These are phyloP conservation scores for Brassica juncea DNA, from an alignment of 345 rosid species.

Conservation along the genomic window DNA sequence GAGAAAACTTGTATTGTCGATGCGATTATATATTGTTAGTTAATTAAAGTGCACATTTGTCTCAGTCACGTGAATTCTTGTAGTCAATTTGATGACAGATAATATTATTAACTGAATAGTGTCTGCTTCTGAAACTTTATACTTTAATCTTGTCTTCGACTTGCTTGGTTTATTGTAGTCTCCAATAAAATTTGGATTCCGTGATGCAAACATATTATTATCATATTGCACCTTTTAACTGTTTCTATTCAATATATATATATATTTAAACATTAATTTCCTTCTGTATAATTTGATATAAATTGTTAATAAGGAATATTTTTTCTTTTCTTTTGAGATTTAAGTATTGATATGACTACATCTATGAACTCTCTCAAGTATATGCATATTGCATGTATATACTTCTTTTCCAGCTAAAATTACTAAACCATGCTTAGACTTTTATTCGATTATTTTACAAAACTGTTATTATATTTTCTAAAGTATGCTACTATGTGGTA, in stretches of 20 bases:
- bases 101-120: not conserved
- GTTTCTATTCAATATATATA: not conserved
- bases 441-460: not conserved
- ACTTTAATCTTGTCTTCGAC: conserved; percentile 35
- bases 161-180: conserved; percentile 34
- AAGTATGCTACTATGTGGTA: not conserved
- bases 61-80: conserved; percentile 30
- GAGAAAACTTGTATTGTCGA: conserved; percentile 21
- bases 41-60: conserved; percentile 39
- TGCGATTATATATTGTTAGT: conserved; percentile 12
- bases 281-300: not conserved
- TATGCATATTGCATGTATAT: not conserved
- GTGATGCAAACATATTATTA: conserved; percentile 19
- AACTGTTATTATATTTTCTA: not conserved
- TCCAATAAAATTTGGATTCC: conserved; percentile 22
- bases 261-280: not conserved
- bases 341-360: not conserved
- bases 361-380: not conserved
- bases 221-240: not conserved
- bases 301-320: not conserved
- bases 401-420: not conserved
- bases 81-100: not conserved
- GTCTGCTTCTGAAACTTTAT: conserved; percentile 14
- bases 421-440: not conserved
- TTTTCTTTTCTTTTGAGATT: not conserved